These are phyloP conservation scores for Lasiodiplodia sp. DNA, from an alignment of 2,329 filamentous ascomycete genomes.

Conservation along the genomic window DNA sequence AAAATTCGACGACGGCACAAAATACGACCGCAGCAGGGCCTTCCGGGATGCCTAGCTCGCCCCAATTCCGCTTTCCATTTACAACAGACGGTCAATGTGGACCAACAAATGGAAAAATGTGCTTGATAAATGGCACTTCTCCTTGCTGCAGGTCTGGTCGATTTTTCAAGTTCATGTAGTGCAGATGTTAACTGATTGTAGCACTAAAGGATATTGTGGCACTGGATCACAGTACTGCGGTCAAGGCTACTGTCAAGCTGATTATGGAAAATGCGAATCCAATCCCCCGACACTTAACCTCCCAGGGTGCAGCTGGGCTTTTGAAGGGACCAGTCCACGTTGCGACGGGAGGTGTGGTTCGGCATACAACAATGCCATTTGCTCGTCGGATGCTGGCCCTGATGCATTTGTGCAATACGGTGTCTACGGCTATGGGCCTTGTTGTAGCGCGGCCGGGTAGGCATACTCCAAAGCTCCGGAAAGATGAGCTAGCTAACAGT, in stretches of 20 bases:
- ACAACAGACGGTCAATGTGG: conserved; percentile 2
- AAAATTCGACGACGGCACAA: neutral
- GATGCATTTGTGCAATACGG: neutral
- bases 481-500: neutral
- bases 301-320: conserved; percentile 10
- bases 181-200: neutral
- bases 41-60: neutral
- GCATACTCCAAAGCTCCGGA: too few species aligned
- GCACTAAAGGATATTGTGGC: neutral
- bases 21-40: neutral
- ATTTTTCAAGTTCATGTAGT: neutral
- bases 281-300: neutral
- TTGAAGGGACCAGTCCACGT: conserved; percentile 3
- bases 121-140: neutral
- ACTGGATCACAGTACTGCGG: neutral
- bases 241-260: neutral
- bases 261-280: neutral
- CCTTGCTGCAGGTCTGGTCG: conserved; percentile 17
- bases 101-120: neutral
- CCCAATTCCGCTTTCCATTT: neutral
- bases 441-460: conserved; percentile 16
- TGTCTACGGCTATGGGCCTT: conserved; percentile 3
- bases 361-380: neutral
- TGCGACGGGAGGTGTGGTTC: conserved; percentile 14
- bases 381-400: neutral